Conservation (phyloP, 108 stramenopile species). For the Fragilaria crotonensis region DNA sequence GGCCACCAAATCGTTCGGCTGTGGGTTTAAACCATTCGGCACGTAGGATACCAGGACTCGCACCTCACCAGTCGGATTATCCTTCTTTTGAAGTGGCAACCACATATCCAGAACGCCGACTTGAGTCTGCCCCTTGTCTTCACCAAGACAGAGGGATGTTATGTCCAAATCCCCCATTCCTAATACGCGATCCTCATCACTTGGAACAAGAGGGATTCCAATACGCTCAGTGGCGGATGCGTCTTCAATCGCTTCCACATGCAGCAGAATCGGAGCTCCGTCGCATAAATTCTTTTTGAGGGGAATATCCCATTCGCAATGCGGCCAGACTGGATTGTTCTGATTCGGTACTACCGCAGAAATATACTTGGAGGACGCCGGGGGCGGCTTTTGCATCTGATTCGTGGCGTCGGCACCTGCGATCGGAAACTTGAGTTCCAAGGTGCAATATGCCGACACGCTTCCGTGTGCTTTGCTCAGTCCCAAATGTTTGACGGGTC, state of each 20-base stretch:
- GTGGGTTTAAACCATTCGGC: conserved; percentile 67
- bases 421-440: conserved; percentile 18
- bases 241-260: conserved; percentile 67
- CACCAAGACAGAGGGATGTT: conserved; percentile 55
- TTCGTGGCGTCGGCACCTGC: background rate
- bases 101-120: conserved; percentile 49
- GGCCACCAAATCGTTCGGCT: conserved; percentile 61
- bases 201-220: conserved; percentile 29
- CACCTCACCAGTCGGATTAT: conserved; percentile 40
- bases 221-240: conserved; percentile 42
- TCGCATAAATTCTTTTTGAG: conserved; percentile 56
- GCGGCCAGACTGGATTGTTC: conserved; percentile 68
- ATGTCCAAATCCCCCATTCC: conserved; percentile 60
- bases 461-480: conserved; percentile 65
- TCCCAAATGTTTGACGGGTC: conserved; percentile 60
- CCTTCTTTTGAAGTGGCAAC: conserved; percentile 39
- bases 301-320: conserved; percentile 41
- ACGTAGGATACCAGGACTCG: conserved; percentile 65
- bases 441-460: conserved; percentile 51
- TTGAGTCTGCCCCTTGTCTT: conserved; percentile 37
- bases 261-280: conserved; percentile 29
- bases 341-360: conserved; percentile 49
- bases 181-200: conserved; percentile 41
- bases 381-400: background rate
- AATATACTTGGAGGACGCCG: conserved; percentile 1